These are phyloP conservation scores for Thelonectria olida DNA, from an alignment of 2,329 filamentous ascomycete species.

Conservation along the genomic window DNA sequence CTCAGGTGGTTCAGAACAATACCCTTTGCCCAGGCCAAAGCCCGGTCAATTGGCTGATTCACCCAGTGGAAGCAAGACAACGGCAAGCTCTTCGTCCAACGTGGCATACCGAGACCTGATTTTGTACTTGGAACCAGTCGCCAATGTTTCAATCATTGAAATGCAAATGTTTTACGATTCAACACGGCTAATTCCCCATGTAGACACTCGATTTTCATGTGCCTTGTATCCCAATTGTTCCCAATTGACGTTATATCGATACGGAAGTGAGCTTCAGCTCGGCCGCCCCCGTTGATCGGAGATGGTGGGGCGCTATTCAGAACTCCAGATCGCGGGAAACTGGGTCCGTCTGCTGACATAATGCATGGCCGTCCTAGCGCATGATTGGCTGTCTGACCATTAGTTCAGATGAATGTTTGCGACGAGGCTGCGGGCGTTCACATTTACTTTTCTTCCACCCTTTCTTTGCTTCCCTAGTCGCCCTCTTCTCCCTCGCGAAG, in stretches of 20 bases:
- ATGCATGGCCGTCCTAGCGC: not conserved
- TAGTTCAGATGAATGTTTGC: conserved; percentile 30
- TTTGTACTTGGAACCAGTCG: not conserved
- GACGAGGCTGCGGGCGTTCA: conserved; percentile 33
- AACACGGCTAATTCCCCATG: not conserved
- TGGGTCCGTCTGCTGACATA: conserved; percentile 33
- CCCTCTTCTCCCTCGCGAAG: conserved; percentile 2
- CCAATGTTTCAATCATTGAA: not conserved
- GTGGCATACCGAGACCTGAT: not conserved
- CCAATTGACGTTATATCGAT: not conserved
- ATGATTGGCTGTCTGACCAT: conserved; percentile 29
- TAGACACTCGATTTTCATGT: not conserved
- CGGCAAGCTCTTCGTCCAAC: too few species aligned
- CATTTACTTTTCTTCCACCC: not conserved
- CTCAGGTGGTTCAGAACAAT: too few species aligned
- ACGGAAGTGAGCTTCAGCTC: conserved; percentile 13
- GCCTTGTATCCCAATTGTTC: not conserved
- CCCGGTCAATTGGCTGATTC: too few species aligned
- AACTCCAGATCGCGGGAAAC: conserved; percentile 17
- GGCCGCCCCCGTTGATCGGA: conserved; percentile 20
- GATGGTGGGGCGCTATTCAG: not conserved
- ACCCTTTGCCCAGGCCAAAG: too few species aligned
- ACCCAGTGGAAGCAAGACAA: too few species aligned
- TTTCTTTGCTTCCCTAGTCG: conserved; percentile 5
- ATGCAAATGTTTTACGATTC: not conserved